Evolutionary conservation across 768 basidiomycete species (phyloP), one percentile per base, ranked within the genome.

Genomic region (Rhizopogon roseolus): DNA sequence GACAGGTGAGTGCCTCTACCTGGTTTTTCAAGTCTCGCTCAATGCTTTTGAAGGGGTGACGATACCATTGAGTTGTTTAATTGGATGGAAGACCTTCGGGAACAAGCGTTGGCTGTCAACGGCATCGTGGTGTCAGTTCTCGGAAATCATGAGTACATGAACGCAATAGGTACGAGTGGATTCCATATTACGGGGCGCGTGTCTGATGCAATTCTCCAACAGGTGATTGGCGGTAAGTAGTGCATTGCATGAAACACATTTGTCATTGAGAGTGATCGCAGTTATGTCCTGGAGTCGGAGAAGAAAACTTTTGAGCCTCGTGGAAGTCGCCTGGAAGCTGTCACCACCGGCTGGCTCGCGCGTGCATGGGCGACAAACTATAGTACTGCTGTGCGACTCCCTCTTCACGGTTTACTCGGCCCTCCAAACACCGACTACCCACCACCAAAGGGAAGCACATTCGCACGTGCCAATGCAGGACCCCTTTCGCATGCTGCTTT

Each of bases 61-160:
- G 94, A 97, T 70, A 96, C 94, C 0, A 91, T 96, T 50, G 77
- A 80, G 39, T 75, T 98, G 9, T 98, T 90, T 67, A 63, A 73
- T 28, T 86, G 87, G 81, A 90, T 98, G 85, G 93, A 95, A 54
- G 71, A 71, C 38, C 76, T 99, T 6, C 82, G 95, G 25, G 78
- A 71, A 7, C 84, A 98, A 66, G 95, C 96, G 1, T 69, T 69
- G 4, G 70, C 72, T 0, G 73, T 68, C 13, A 92, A 92, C 4
- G 94, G 91, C 2, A 78, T 76, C 4, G 77, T 99, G 13, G 64
- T 96, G 32, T 84, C 81, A 11, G 79, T 91, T 52, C 73, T 98
- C 34, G 97, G 97, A 25, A 99, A 99, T 67, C 97, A 99, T 60
- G 97, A 98, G 68, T 86, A 87, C 77, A 97, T 98, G 93, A 95